Conservation (phyloP, 306 rosid species). For the Malus sylvestris region DNA sequence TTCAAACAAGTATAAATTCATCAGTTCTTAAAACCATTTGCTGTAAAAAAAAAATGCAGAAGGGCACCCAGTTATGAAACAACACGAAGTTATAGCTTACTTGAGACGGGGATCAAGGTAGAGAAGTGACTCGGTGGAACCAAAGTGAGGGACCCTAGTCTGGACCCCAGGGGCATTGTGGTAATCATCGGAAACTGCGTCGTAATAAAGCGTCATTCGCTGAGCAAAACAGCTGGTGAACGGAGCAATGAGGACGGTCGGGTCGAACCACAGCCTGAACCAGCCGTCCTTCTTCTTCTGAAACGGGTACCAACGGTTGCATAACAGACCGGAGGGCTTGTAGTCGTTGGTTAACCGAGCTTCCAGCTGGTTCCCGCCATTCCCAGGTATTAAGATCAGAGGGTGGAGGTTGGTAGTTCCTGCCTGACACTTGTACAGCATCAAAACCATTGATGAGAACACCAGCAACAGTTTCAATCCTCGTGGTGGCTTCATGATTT, state of each 20-base stretch:
- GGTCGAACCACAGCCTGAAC: constrained; percentile 91
- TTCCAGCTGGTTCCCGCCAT: constrained; percentile 87
- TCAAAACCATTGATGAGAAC: constrained; percentile 18
- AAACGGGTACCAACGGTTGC: constrained; percentile 62
- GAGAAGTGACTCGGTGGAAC: constrained; percentile 64
- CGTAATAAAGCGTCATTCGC: constrained; percentile 72
- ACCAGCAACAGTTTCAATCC: background rate
- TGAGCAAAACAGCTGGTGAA: constrained; percentile 72
- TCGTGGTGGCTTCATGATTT: constrained; percentile 19
- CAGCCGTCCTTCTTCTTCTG: constrained; percentile 46
- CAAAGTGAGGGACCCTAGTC: constrained; percentile 65
- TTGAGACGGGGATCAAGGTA: constrained; percentile 70
- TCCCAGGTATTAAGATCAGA: constrained; percentile 66
- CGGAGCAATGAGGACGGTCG: constrained; percentile 52
- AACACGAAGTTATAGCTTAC: constrained; percentile 24
- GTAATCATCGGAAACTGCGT: constrained; percentile 49
- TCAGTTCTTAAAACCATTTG: background rate
- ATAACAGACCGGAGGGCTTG: constrained; percentile 43
- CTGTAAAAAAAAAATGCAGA: background rate
- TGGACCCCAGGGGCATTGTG: constrained; percentile 56
- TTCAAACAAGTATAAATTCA: background rate
- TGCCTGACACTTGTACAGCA: constrained; percentile 45
- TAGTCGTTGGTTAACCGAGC: constrained; percentile 47
- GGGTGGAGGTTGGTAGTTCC: constrained; percentile 44
- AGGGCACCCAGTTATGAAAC: background rate